Conservation (phyloP, 2,329 filamentous ascomycete species). For the Pezicula radicicola region DNA sequence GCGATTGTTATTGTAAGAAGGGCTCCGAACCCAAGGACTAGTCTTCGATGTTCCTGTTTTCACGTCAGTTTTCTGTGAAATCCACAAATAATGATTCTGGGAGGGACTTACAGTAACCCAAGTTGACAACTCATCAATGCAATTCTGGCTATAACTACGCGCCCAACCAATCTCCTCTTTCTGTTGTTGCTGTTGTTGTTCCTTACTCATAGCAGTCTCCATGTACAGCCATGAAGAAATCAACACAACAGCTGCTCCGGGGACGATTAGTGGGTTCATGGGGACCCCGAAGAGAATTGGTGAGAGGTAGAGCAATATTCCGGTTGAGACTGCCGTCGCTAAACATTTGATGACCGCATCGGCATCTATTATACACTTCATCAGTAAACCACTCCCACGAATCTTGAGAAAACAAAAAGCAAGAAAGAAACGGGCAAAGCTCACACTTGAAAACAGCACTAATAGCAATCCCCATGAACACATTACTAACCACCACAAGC, state of each 20-base stretch:
- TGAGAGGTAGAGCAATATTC: slow-evolving; percentile 29
- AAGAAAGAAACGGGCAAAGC: slow-evolving; percentile 2
- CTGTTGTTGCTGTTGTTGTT: slow-evolving; percentile 7
- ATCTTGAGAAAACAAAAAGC: too few relatives aligned
- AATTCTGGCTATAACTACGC: too few relatives aligned
- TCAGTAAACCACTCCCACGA: too few relatives aligned
- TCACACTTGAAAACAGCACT: slow-evolving; percentile 33
- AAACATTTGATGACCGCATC: slow-evolving; percentile 32
- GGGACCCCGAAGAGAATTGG: slow-evolving; percentile 25
- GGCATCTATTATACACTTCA: slow-evolving; percentile 20
- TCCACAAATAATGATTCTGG: not conserved
- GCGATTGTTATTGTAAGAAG: not conserved
- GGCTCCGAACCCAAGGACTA: not conserved
- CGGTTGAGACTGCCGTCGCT: slow-evolving; percentile 29
- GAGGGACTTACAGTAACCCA: too few relatives aligned
- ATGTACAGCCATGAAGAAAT: slow-evolving; percentile 29
- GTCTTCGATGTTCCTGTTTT: too few relatives aligned
- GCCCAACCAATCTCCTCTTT: not conserved
- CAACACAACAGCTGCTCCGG: slow-evolving; percentile 27
- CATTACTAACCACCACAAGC: slow-evolving; percentile 30
- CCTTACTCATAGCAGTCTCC: slow-evolving; percentile 22
- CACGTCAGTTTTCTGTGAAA: too few relatives aligned
- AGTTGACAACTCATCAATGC: too few relatives aligned
- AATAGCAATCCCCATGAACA: slow-evolving; percentile 32
- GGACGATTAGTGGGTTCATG: slow-evolving; percentile 25